A percentile compares a stretch with the other conserved stretches of the same genome.
These are phyloP conservation scores for Crithidia sp. DNA, from an alignment of 208 protist genomes.

Conservation along the genomic window DNA sequence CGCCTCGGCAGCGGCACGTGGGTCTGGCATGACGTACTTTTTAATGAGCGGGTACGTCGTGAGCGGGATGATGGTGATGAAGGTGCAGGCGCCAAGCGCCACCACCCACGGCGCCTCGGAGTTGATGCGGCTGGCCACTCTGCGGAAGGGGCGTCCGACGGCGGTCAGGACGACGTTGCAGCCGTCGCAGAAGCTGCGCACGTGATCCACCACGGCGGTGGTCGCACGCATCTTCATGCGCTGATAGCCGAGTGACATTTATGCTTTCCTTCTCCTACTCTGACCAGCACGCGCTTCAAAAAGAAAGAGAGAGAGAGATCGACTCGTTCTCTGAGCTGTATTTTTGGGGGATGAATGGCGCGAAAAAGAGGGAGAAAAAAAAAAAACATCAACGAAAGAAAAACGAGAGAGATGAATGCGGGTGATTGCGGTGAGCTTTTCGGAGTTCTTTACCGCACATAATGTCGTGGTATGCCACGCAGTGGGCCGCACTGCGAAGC, in stretches of 20 bases:
- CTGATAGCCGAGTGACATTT: conserved; percentile 78
- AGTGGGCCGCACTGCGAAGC: too few relatives aligned
- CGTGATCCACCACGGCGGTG: conserved; percentile 49
- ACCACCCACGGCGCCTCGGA: conserved; percentile 85
- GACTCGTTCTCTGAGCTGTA: too few relatives aligned
- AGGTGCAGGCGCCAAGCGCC: conserved; percentile 45
- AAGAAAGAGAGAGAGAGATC: background rate
- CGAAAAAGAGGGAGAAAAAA: conserved; percentile 12
- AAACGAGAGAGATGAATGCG: background rate
- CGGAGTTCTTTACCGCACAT: too few relatives aligned
- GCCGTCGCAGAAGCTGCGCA: conserved; percentile 70
- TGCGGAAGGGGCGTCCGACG: conserved; percentile 47
- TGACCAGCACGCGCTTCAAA: too few relatives aligned
- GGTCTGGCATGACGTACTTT: conserved; percentile 55
- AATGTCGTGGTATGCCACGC: too few relatives aligned
- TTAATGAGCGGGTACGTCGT: conserved; percentile 73
- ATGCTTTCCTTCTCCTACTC: background rate
- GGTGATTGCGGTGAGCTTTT: too few relatives aligned
- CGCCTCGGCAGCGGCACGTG: conserved; percentile 62
- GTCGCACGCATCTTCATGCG: conserved; percentile 81
- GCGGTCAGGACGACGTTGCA: conserved; percentile 57
- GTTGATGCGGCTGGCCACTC: conserved; percentile 46
- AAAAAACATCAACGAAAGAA: background rate
- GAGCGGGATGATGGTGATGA: conserved; percentile 59
- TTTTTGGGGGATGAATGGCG: conserved; percentile 15